Base-by-base conservation (phyloP, 768 basidiomycete species). In the Serendipita sp. region DNA sequence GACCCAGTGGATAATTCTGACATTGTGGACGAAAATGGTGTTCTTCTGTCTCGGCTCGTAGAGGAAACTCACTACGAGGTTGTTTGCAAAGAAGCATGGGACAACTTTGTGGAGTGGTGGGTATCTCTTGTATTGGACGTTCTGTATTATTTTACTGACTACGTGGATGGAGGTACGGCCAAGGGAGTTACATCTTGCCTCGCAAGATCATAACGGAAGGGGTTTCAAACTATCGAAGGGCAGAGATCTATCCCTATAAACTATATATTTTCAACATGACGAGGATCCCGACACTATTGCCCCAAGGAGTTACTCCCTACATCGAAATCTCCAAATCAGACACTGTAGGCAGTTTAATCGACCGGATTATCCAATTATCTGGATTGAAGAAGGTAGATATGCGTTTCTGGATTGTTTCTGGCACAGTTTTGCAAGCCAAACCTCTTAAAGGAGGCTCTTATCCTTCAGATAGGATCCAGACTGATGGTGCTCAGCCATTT, bases 51-150 rank as follows among this genome's bases (percentile, higher is more conserved):
- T 48, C 66, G 65, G 64, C 62, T 58, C 16, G 66, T 75, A 31
- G 88, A 92, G 69, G 81, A 83, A 23, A 71, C 82, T 33, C 80
- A 96, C 70, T 80, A 87, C 62, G 86, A 89, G 71, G 87, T 83
- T 68, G 78, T 96, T 2, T 88, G 91, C 1, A 75, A 78, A 65
- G 77, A 79, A 29, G 84, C 83, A 23, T 95, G 91, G 93, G 70
- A 76, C 18, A 75, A 79, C 18, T 78, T 96, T 44, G 73, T 77
- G 4, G 67, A 77, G 60, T 92, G 91, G 94, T 91, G 67, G 68
- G 84, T 78, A 16, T 37, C 34, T 31, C 27, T 34, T 44, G 44
- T 60, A 40, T 64, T 65, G 23, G 62, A 36, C 64, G 33, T 10
- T 8, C 3, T n/a, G 62, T 13, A 27, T 23, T 64, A 60, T 65